Conservation (phyloP, 75 land plant species). For the Cupressus sempervirens region DNA sequence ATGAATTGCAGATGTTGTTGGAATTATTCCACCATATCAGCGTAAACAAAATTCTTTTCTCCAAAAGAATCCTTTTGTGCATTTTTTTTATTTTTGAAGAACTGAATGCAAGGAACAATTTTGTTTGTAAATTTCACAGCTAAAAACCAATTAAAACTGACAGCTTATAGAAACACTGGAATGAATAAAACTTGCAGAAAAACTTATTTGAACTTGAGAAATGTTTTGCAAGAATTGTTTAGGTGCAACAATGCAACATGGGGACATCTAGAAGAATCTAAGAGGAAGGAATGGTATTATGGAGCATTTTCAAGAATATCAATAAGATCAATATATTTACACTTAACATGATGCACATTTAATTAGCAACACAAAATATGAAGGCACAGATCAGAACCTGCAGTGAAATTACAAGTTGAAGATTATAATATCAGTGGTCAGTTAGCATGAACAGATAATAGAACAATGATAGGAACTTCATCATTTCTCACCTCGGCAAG, state of each 20-base stretch:
- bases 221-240: not conserved
- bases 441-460: not conserved
- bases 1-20: no score
- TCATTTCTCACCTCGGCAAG: slow-evolving; percentile 26
- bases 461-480: not conserved
- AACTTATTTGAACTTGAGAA: not conserved
- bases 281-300: not conserved
- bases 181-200: not conserved
- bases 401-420: not conserved
- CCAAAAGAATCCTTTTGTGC: not conserved
- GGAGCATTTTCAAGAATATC: not conserved
- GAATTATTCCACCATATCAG: no score
- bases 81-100: not conserved
- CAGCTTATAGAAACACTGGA: not conserved
- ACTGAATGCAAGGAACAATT: not conserved
- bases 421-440: not conserved
- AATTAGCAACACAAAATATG: not conserved
- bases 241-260: not conserved
- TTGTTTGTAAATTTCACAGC: not conserved
- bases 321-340: not conserved
- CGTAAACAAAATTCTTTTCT: no score
- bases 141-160: not conserved
- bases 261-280: not conserved
- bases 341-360: not conserved
- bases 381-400: not conserved